These are phyloP conservation scores for Mycena chlorophos DNA, from an alignment of 768 basidiomycete genomes.

Conservation along the genomic window DNA sequence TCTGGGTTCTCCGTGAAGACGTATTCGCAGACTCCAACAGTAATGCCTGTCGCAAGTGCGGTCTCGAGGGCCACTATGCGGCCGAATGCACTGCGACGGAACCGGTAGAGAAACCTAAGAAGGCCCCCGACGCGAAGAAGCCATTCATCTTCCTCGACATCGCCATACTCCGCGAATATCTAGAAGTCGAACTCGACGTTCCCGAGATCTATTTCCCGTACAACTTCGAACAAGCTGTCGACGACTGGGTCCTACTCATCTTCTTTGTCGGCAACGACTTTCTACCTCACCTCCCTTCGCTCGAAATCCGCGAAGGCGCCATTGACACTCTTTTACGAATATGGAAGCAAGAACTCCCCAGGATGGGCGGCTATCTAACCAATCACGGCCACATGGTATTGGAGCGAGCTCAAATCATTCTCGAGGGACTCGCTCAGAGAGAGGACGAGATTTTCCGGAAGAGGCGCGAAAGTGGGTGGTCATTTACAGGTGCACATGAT, in stretches of 20 bases:
- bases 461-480: slow-evolving; percentile 83
- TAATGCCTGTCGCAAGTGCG: slow-evolving; percentile 86
- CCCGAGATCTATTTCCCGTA: slow-evolving; percentile 79
- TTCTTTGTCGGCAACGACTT: slow-evolving; percentile 99
- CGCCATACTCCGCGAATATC: slow-evolving; percentile 92
- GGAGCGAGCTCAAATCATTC: slow-evolving; percentile 85
- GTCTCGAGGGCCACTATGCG: slow-evolving; percentile 92
- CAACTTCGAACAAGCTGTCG: slow-evolving; percentile 93
- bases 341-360: slow-evolving; percentile 89
- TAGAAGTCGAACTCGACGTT: slow-evolving; percentile 92
- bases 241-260: slow-evolving; percentile 99
- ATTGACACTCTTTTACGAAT: slow-evolving; percentile 96
- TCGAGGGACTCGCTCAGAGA: slow-evolving; percentile 89
- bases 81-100: slow-evolving; percentile 88
- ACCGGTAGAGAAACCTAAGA: slow-evolving; percentile 62
- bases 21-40: slow-evolving; percentile 87
- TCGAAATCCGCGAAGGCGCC: slow-evolving; percentile 99
- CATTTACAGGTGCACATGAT: slow-evolving; percentile 19
- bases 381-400: slow-evolving; percentile 89
- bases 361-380: slow-evolving; percentile 97
- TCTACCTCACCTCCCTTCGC: slow-evolving; percentile 93
- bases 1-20: slow-evolving; percentile 96
- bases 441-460: slow-evolving; percentile 96
- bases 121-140: slow-evolving; percentile 74
- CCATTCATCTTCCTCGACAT: slow-evolving; percentile 99